Percentiles rank a stretch among this genome's conserved stretches.
phyloP scores from a whole-genome alignment of 495 filamentous ascomycete species.

The Diplogelasinospora grovesii region DNA sequence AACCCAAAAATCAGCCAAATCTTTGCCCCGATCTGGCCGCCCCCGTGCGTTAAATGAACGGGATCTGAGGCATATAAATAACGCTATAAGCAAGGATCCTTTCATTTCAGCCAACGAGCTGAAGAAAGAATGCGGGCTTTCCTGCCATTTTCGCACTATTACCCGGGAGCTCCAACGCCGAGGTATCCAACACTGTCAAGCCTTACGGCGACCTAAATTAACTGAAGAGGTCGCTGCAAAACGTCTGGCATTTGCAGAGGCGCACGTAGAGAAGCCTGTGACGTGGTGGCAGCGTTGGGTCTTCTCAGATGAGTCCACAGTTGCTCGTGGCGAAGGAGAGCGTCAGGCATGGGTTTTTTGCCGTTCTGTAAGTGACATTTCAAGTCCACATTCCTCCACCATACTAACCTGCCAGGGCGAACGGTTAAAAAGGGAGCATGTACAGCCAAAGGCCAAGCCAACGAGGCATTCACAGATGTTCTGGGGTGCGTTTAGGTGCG shows the following conservation, averaged over 20 bases:
- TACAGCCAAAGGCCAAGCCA: slow-evolving; percentile 1
- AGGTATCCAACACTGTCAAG: neutral
- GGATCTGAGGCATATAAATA: neutral
- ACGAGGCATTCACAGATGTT: slow-evolving; percentile 6
- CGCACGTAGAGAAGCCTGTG: slow-evolving; percentile 1
- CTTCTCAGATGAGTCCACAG: slow-evolving; percentile 3
- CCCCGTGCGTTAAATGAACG: neutral
- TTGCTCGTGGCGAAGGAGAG: slow-evolving; percentile 2
- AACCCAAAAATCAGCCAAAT: neutral
- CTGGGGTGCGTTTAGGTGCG: slow-evolving; percentile 3
- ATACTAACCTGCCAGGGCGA: slow-evolving; percentile 1
- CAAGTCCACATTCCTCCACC: neutral
- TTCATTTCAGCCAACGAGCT: too few species aligned
- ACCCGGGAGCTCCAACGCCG: slow-evolving; percentile 1
- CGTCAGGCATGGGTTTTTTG: slow-evolving; percentile 2
- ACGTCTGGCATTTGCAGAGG: neutral
- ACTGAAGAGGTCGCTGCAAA: neutral
- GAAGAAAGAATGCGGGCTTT: too few species aligned
- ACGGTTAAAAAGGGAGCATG: neutral
- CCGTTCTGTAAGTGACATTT: neutral
- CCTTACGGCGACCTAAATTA: slow-evolving; percentile 1
- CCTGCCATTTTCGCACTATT: neutral
- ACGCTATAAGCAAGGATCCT: neutral
- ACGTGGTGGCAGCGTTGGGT: slow-evolving; percentile 1
- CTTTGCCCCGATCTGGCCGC: neutral